A percentile compares a stretch with the other conserved stretches of the same genome.
phyloP scores from a whole-genome alignment of 129 eudicot genomes.

The Ambrosia trifida region DNA sequence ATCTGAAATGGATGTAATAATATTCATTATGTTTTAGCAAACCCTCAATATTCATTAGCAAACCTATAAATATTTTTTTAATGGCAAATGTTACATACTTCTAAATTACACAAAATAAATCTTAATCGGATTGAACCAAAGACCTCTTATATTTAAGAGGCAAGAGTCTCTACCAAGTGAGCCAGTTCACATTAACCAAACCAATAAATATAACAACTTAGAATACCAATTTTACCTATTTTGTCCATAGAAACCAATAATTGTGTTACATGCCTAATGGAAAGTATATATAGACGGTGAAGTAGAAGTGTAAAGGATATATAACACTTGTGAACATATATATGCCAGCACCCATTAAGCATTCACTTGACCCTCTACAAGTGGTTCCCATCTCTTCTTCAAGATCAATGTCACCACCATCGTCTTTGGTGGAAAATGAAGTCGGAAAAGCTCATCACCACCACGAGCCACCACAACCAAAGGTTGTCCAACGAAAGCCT shows the following conservation, averaged over 20 bases:
- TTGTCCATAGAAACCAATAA: background rate
- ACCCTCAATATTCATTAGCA: background rate
- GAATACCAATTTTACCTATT: background rate
- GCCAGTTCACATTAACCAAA: too few species aligned
- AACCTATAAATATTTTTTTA: background rate
- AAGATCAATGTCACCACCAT: conserved; percentile 33
- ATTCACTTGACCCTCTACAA: conserved; percentile 11
- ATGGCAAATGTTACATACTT: too few species aligned
- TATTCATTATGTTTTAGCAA: background rate
- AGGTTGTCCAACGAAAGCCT: conserved; percentile 41
- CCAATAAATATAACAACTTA: background rate
- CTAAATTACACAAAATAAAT: too few species aligned
- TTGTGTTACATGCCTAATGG: background rate
- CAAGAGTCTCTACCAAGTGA: too few species aligned
- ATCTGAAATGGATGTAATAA: background rate
- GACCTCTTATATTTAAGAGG: too few species aligned
- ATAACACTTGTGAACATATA: conserved; percentile 5
- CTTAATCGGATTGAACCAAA: too few species aligned
- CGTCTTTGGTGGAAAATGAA: conserved; percentile 39
- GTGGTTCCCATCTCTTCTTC: conserved; percentile 22
- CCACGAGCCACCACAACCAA: conserved; percentile 13
- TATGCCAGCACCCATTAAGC: conserved; percentile 28
- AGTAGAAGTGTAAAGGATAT: background rate
- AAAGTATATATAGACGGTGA: conserved; percentile 35
- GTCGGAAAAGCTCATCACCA: conserved; percentile 20